Base-by-base conservation (phyloP, 75 land plant species). In the Picea glauca region DNA sequence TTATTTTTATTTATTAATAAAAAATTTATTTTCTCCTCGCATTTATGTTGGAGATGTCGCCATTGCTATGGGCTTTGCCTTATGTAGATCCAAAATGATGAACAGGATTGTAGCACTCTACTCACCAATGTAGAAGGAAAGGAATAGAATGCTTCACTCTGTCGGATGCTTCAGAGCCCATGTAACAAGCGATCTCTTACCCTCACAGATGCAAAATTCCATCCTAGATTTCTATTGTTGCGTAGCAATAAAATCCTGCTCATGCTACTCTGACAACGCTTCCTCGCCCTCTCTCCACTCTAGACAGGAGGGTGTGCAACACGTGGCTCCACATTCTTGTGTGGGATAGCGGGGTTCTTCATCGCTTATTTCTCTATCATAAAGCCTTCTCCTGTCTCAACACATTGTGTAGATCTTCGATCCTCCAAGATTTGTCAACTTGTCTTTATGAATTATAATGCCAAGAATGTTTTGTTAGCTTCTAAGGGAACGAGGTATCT, bases 241-340 rank as follows among this genome's bases (percentile, higher is more conserved):
- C 64, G 26, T 77, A 77, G 78, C 68, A 77, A 77, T 60, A 77
- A 17, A 77, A 77, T 1, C 78, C 38, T 77, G 15, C 78, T 60
- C 38, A 77, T 77, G 78, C 38, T 26, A 26, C 61, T 77, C 56
- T 13, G 38, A 11, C 32, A 0, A 4, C 23, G 15, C 64, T 77
- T 77, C 56, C 56, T 60, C 64, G 14, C 78, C 78, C 56, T 77
- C 78, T 77, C 78, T 77, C 56, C 78, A 23, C 78, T 77, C 63
- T 77, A 38, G 54, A 58, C 32, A 77, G 63, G 31, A 77, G 78
- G 20, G 62, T 1, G 26, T 26, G 26, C 26, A 26, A 26, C 26
- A 26, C 0, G 26, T 26, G 26, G 26, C 26, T 26, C 26, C 26
- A 26, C 26, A 26, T 26, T 26, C 26, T 26, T 26, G 26, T 26